These are phyloP conservation scores for Tulasnella sp. DNA, from an alignment of 768 basidiomycete genomes.

Conservation along the genomic window DNA sequence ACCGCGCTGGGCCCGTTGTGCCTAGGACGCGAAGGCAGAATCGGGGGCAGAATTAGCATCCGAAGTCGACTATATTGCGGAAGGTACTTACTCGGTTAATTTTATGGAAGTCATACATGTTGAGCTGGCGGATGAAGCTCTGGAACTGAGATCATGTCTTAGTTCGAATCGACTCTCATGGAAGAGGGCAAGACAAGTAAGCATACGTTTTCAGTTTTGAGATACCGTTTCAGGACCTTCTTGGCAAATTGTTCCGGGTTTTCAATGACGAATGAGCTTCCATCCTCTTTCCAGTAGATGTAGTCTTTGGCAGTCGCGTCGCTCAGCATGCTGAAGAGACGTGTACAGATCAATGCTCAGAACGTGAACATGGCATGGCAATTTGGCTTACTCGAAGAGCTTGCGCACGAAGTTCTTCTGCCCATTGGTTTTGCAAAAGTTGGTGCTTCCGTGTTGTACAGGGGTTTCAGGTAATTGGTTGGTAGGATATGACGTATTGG, in stretches of 20 bases:
- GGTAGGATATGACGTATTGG: not conserved
- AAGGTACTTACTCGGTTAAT: constrained; percentile 16
- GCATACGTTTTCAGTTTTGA: not conserved
- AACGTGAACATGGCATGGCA: not conserved
- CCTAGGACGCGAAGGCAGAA: constrained; percentile 43
- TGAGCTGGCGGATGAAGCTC: constrained; percentile 89
- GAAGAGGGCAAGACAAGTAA: not conserved
- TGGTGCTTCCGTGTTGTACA: not conserved
- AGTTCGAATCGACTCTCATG: not conserved
- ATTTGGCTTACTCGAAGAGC: not conserved
- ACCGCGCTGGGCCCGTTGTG: constrained; percentile 73
- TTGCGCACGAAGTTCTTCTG: not conserved
- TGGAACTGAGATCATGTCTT: constrained; percentile 61
- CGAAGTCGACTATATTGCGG: not conserved
- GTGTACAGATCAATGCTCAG: not conserved
- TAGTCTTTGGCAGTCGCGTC: not conserved
- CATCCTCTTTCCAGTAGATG: not conserved
- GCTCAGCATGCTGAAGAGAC: not conserved
- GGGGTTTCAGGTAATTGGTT: not conserved
- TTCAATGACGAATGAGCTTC: not conserved
- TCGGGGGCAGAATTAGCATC: not conserved
- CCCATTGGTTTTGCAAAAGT: not conserved
- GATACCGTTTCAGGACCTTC: not conserved
- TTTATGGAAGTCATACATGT: constrained; percentile 94
- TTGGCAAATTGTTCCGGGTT: not conserved